Evolutionary conservation across 176 grass and related monocot species (phyloP).

Genomic region (Carex scoparia): DNA sequence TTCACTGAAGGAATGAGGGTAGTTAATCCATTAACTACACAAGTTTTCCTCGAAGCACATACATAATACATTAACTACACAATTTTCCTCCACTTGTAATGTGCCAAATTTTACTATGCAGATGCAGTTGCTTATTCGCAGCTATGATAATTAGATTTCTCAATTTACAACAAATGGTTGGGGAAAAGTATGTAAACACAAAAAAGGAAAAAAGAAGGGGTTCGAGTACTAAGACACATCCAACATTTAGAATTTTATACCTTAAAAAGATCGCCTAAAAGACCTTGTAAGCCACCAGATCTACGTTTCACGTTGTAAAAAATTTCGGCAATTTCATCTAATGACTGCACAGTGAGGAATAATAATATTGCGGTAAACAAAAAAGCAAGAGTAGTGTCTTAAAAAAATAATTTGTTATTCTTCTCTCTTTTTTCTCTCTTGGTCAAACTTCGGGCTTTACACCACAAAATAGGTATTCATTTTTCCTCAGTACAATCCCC

Average conservation of each 20-base stretch:
- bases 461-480: slow-evolving; percentile 1
- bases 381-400: neutral
- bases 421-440: neutral
- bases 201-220: neutral
- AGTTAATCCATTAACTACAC: neutral
- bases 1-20: neutral
- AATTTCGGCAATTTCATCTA: slow-evolving; percentile 90
- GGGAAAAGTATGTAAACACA: neutral
- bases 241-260: slow-evolving; percentile 29
- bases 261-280: slow-evolving; percentile 95
- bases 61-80: neutral
- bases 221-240: neutral
- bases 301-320: slow-evolving; percentile 71
- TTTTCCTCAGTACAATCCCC: neutral
- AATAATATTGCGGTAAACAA: neutral
- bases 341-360: slow-evolving; percentile 40
- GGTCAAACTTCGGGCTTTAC: neutral
- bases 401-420: neutral
- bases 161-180: neutral
- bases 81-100: neutral
- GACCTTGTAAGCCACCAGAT: slow-evolving; percentile 66
- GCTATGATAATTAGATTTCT: neutral
- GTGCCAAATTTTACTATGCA: neutral
- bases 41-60: neutral
- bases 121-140: neutral